Evolutionary conservation across 2,329 filamentous ascomycete genomes (phyloP).

Genomic region (Talaromyces sp.): DNA sequence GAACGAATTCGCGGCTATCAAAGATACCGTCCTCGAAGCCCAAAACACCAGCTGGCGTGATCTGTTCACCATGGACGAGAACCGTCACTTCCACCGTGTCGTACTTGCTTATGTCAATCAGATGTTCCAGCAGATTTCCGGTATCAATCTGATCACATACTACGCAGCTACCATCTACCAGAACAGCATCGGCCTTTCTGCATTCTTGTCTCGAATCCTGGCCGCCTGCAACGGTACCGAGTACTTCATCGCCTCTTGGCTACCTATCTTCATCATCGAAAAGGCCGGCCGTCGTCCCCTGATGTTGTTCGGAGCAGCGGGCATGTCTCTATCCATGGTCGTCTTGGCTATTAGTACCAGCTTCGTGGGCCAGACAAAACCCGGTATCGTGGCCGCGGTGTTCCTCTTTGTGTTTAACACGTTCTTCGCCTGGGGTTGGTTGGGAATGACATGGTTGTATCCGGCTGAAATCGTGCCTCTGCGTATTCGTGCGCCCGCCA

Average conservation of each 20-base stretch:
- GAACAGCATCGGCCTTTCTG: constrained; percentile 39
- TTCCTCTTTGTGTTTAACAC: constrained; percentile 63
- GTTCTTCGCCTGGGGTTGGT: constrained; percentile 59
- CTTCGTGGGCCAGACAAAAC: constrained; percentile 33
- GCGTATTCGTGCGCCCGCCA: constrained; percentile 54
- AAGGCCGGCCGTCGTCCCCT: constrained; percentile 58
- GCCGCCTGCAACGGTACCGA: constrained; percentile 55
- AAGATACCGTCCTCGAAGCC: constrained; percentile 52
- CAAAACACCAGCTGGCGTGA: constrained; percentile 53
- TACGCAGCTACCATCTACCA: constrained; percentile 46
- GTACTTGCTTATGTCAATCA: constrained; percentile 57
- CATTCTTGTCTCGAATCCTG: constrained; percentile 47
- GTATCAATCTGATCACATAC: constrained; percentile 47
- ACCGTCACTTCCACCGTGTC: constrained; percentile 56
- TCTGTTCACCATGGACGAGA: constrained; percentile 57
- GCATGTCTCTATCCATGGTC: constrained; percentile 65
- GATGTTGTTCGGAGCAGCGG: constrained; percentile 67
- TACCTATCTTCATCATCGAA: constrained; percentile 52
- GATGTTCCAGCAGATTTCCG: constrained; percentile 52
- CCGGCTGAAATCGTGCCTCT: constrained; percentile 56
- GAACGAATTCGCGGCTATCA: constrained; percentile 51
- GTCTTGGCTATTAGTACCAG: constrained; percentile 47
- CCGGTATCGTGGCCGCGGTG: constrained; percentile 45
- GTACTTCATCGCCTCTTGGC: constrained; percentile 51
- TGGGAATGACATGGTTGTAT: constrained; percentile 62